Evolutionary conservation across 2,329 filamentous ascomycete genomes (phyloP).

Genomic region (Stemphylium beticola): DNA sequence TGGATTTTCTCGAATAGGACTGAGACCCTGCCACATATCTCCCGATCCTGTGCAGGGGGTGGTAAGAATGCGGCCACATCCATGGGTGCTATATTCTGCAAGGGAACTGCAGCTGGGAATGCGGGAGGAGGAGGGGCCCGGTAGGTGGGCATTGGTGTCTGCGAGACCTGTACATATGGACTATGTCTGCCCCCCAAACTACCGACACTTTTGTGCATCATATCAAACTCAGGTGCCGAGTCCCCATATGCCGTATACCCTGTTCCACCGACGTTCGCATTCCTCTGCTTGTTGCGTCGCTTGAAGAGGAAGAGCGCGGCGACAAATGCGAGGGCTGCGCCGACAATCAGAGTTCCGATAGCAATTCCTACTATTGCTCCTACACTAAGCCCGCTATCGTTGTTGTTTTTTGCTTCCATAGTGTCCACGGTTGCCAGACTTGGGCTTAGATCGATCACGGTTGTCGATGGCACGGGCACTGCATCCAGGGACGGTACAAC

Average conservation of each 20-base stretch:
- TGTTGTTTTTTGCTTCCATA: not conserved
- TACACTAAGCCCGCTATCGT: constrained; percentile 6
- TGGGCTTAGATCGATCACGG: not conserved
- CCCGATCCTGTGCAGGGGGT: constrained; percentile 28
- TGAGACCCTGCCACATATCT: constrained; percentile 27
- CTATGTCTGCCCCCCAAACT: constrained; percentile 19
- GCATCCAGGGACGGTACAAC: not conserved
- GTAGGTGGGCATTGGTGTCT: constrained; percentile 22
- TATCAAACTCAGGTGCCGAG: constrained; percentile 33
- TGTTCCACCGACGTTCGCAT: constrained; percentile 6
- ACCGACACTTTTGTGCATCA: constrained; percentile 28
- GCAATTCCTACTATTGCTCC: constrained; percentile 33
- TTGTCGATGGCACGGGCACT: not conserved
- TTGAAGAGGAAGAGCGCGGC: constrained; percentile 41
- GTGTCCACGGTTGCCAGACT: not conserved
- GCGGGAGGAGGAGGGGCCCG: not conserved
- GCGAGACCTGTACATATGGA: constrained; percentile 38
- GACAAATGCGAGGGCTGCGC: constrained; percentile 38
- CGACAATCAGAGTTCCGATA: constrained; percentile 32
- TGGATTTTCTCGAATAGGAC: constrained; percentile 37
- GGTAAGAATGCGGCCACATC: constrained; percentile 31
- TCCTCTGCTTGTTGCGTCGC: constrained; percentile 20
- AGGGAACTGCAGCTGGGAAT: constrained; percentile 6
- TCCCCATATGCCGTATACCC: constrained; percentile 25
- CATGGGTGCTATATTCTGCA: constrained; percentile 17